Base-by-base conservation (phyloP, 805 yeast species). In the Phaffomyces opuntiae region DNA sequence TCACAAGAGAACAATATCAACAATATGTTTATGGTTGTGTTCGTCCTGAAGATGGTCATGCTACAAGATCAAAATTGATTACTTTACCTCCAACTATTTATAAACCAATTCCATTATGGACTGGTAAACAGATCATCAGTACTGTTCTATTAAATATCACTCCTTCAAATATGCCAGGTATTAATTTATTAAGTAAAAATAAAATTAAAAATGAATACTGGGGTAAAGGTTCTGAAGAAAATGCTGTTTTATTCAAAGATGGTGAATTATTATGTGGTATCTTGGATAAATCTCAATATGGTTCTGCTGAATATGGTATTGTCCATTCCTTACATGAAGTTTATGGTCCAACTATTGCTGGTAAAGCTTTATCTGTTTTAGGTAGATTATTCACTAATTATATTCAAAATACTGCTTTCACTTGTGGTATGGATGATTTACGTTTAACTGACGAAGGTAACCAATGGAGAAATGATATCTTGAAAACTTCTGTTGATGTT, bases 401-500 rank as follows among this genome's bases (percentile, higher is more conserved):
- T 66, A 89, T 84, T 60, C 90, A 84, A 78, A 76, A 80, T 70
- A 85, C 87, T 47, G 98, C 96, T 1, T 87, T 93, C 63, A 93
- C 99, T 8, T 93, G 99, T 81, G 99, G 99, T 77, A 95, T 93
- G 99, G 99, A 93, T 65, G 99, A 93, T 71, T 74, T 93, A 65
- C 80, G 96, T 63, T 75, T 95, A 55, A 93, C 98, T 21, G 78
- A 66, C 4, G 96, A 87, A 56, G 99, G 99, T 62, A 90, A 95
- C 64, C 60, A 73, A 49, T 82, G 95, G 91, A 81, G 99, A 73
- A 69, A 70, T 13, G 95, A 88, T 49, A 86, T 93, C 50, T 74
- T 95, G 64, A 70, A 78, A 54, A 81, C 81, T 49, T 81, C 95
- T 25, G 77, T 75, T 43, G 95, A 85, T 57, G 82, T 81, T 47